phyloP scores from a whole-genome alignment of 164 flowering plant species.

The Vitis labrusca region DNA sequence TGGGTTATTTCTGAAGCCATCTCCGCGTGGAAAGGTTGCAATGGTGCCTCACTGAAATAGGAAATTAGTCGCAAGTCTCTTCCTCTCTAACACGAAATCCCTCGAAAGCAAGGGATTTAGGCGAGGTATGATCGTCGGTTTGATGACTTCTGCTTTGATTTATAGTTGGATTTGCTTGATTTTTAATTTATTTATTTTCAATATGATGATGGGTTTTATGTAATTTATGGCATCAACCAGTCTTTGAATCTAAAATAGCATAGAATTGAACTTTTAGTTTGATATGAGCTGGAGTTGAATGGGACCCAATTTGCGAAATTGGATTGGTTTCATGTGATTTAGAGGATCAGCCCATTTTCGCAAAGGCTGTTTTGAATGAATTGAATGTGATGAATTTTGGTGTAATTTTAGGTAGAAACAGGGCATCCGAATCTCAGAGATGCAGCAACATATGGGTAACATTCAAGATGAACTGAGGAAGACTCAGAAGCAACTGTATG shows the following conservation, averaged over 20 bases:
- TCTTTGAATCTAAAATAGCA: no score
- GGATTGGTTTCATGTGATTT: neutral
- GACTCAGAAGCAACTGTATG: constrained; percentile 30
- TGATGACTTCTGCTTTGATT: neutral
- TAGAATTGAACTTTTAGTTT: no score
- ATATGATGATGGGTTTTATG: constrained; percentile 1
- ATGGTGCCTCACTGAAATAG: neutral
- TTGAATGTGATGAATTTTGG: no score
- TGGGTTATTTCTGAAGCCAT: constrained; percentile 4
- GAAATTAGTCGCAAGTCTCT: no score
- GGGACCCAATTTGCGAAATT: neutral
- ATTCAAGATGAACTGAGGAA: constrained; percentile 36
- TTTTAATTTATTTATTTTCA: neutral
- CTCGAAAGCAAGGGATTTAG: constrained; percentile 10
- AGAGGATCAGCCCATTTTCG: no score
- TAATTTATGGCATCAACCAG: neutral
- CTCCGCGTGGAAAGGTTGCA: constrained; percentile 1
- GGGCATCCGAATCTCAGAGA: neutral
- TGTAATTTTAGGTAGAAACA: no score
- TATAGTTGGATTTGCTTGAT: neutral
- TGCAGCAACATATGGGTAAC: constrained; percentile 39
- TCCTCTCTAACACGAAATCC: constrained; percentile 8
- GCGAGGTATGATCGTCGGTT: constrained; percentile 10
- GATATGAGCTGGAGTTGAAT: no score
- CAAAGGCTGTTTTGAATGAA: no score